Percentiles rank a stretch among this genome's conserved stretches.
Conservation (phyloP, 73 alveolate genomes). For the Paramecium octaurelia region DNA sequence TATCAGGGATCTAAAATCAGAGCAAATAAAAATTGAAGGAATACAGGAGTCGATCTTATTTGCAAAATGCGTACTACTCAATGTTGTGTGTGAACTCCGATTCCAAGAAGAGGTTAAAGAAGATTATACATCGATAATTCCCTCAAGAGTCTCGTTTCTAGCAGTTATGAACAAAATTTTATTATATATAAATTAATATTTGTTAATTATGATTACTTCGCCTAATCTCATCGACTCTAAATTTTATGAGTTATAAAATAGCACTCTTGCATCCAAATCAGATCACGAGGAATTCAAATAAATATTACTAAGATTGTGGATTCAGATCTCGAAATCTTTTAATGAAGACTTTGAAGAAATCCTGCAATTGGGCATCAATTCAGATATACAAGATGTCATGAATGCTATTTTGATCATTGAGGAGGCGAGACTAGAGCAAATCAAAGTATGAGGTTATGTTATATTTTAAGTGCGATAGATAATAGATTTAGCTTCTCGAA, state of each 20-base stretch:
- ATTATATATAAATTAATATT: background rate
- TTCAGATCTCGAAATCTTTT: background rate
- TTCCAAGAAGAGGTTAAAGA: background rate
- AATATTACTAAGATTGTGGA: conserved; percentile 2
- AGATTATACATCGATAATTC: background rate
- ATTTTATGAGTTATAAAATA: background rate
- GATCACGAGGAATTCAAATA: background rate
- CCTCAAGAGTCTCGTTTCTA: conserved; percentile 32
- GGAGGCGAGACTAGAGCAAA: conserved; percentile 27
- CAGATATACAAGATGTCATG: background rate
- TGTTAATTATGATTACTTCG: background rate
- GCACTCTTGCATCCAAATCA: background rate
- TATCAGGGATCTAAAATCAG: background rate
- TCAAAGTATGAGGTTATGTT: background rate
- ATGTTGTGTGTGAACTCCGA: background rate
- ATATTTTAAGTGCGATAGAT: background rate
- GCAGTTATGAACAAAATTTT: background rate
- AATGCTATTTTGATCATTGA: background rate
- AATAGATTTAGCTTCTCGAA: background rate
- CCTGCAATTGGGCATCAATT: background rate
- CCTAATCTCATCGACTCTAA: background rate
- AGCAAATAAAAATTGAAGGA: background rate
- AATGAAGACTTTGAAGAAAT: conserved; percentile 43
- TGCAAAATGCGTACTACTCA: background rate
- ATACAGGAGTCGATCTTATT: background rate